These are phyloP conservation scores for Lentinus brumalis DNA, from an alignment of 768 basidiomycete species.

Conservation along the genomic window DNA sequence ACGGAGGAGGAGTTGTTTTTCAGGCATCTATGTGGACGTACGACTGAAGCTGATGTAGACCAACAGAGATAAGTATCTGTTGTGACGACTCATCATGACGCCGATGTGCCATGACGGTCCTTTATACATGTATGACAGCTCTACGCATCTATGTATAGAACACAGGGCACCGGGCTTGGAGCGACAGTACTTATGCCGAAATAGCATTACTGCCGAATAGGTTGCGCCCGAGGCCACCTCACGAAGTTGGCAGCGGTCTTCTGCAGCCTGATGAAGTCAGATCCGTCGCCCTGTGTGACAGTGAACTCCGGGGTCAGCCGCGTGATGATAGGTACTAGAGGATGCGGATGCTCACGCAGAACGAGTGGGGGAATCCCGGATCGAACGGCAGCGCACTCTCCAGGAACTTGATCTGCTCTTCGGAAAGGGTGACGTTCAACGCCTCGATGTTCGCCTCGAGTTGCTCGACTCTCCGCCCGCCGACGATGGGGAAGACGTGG, in stretches of 20 bases:
- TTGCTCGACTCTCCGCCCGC: constrained; percentile 54
- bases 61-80: no score
- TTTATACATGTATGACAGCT: no score
- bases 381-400: constrained; percentile 47
- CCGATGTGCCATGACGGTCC: no score
- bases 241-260: not conserved
- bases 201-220: not conserved
- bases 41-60: no score
- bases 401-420: constrained; percentile 47
- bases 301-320: no score
- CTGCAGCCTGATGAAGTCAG: not conserved
- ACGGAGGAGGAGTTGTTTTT: no score
- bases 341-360: constrained; percentile 22
- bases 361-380: constrained; percentile 42
- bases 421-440: constrained; percentile 44
- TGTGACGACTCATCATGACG: no score
- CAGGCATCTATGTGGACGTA: no score
- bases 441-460: constrained; percentile 51
- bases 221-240: not conserved
- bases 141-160: no score
- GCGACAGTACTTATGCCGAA: no score
- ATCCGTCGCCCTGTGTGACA: not conserved
- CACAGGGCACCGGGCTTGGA: no score
- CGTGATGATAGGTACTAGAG: no score
- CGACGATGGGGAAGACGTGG: constrained; percentile 41